Evolutionary conservation across 345 rosid species (phyloP), one percentile per base, ranked within the genome.

Genomic region (Gossypium thurberi): DNA sequence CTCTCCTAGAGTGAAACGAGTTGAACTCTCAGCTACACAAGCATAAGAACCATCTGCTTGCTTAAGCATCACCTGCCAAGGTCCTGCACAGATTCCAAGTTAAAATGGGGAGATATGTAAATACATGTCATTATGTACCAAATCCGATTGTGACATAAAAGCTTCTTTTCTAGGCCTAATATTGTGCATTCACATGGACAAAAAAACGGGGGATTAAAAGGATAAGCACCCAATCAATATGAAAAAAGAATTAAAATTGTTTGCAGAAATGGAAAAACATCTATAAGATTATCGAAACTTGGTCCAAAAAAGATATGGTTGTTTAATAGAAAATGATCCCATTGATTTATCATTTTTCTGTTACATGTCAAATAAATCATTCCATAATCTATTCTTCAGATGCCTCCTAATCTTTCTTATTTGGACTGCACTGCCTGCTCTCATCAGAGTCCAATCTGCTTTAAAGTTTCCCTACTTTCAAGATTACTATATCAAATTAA

Each of bases 41-140:
- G 90, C 97, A 82, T 56, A 94, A 72, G 97, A 94, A 74, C 92
- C 85, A 84, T 94, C 93, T 76, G 91, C 58, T 79, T 92, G 97
- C 81, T 94, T 92, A 82, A 94, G 95, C 98, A 94, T 92, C 82
- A 92, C 98, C 81, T 94, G 98, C 98, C 98, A 94, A 74, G 98
- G 97, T 74, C 97, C 97, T 92, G 89, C 75, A 85, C 66, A 69
- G 75, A 59, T 65, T 21, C 69, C 2, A 4, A 43, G 44, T 40
- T 3, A 52, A 48, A 56, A 65, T 11, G 23, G 21, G 17, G 13
- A 28, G 46, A n/a, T 21, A 53, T 20, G 21, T 3, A 57, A 21
- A 21, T 65, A 48, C 6, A 37, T 65, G 3, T 20, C 46, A 43
- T 28, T 48, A n/a, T 37, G 61, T 17, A 21, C 21, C 33, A 51